Evolutionary conservation across 1,284 basidiomycete genomes (phyloP), one percentile per base, ranked within the genome.

Genomic region (Rhodotorula sp.): DNA sequence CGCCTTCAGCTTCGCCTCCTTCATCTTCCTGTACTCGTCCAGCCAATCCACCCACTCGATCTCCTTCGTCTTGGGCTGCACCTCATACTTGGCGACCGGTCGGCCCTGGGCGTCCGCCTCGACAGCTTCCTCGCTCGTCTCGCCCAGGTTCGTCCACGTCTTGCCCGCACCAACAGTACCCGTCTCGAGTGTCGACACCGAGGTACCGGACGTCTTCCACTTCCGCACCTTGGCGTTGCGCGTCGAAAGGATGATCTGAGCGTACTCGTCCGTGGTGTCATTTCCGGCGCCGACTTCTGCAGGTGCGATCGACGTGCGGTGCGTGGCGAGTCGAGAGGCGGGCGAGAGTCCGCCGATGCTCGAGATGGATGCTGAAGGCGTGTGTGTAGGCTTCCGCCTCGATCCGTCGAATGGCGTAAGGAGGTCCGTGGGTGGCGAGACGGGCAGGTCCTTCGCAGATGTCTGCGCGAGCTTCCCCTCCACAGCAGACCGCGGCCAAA

Each of bases 41-140:
- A 84, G 79, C 84, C 84, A 85, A 73, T 85, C 84, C 39, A 85
- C 83, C 84, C 84, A 85, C 72, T 85, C 84, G 64, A 85, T 83
- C 47, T 83, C 83, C 17, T 79, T 77, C 46, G 68, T 48, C 27
- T 20, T 60, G 20, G 46, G 30, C 52, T 46, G 44, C 53, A 24
- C 29, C 27, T 24, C 44, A 17, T 9, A 15, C 44, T 48, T 58
- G 5, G 44, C 61, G 4, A 58, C 55, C 11, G 52, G 47, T 17
- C 27, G 58, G n/a, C 46, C 74, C 65, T 17, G 76, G 73, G 22
- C 77, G 64, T 17, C 51, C 47, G 51, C 53, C 53, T 56, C 64
- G 51, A 48, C 58, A 27, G 57, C 49, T 17, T 39, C 59, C 53
- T 52, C 15, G 62, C 20, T 51, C 19, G 44, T 59, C 46, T 57